phyloP scores from a whole-genome alignment of 148 eudicot species.

The Persicaria maculosa region DNA sequence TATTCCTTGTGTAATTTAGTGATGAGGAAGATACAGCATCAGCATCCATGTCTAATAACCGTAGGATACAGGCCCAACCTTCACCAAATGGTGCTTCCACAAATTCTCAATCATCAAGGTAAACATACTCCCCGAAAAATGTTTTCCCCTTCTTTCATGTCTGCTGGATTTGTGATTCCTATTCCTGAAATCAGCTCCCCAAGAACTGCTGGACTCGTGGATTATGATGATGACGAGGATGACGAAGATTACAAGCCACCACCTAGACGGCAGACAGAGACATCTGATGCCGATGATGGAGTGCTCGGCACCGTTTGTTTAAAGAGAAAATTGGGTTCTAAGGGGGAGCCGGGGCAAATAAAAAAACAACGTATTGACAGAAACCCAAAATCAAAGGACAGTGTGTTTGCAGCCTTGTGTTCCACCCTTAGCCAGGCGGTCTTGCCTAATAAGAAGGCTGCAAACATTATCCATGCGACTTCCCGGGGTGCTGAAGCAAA shows the following conservation, averaged over 20 bases:
- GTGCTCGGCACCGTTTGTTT: slow-evolving; percentile 37
- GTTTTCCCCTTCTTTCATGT: neutral
- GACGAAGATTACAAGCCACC: slow-evolving; percentile 94
- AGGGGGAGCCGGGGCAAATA: slow-evolving; percentile 49
- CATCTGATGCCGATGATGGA: slow-evolving; percentile 61
- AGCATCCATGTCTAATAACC: slow-evolving; percentile 34
- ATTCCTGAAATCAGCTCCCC: slow-evolving; percentile 23
- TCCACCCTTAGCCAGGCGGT: slow-evolving; percentile 64
- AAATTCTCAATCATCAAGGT: slow-evolving; percentile 49
- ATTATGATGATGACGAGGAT: slow-evolving; percentile 92
- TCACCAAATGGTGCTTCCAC: slow-evolving; percentile 57
- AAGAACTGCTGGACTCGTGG: slow-evolving; percentile 78
- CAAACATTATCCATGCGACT: slow-evolving; percentile 20
- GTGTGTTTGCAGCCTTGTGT: slow-evolving; percentile 69
- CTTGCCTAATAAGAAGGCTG: slow-evolving; percentile 54
- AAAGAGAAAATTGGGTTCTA: slow-evolving; percentile 52
- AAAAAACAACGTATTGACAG: slow-evolving; percentile 52
- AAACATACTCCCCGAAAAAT: neutral
- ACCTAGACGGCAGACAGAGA: slow-evolving; percentile 51
- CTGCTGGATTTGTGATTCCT: neutral
- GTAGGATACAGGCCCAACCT: slow-evolving; percentile 32
- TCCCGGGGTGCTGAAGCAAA: slow-evolving; percentile 24
- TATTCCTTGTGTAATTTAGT: slow-evolving; percentile 31
- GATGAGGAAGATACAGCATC: slow-evolving; percentile 97
- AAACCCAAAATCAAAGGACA: slow-evolving; percentile 43